These are phyloP conservation scores for Termitomyces sp. DNA, from an alignment of 1,284 basidiomycete genomes.

Conservation along the genomic window DNA sequence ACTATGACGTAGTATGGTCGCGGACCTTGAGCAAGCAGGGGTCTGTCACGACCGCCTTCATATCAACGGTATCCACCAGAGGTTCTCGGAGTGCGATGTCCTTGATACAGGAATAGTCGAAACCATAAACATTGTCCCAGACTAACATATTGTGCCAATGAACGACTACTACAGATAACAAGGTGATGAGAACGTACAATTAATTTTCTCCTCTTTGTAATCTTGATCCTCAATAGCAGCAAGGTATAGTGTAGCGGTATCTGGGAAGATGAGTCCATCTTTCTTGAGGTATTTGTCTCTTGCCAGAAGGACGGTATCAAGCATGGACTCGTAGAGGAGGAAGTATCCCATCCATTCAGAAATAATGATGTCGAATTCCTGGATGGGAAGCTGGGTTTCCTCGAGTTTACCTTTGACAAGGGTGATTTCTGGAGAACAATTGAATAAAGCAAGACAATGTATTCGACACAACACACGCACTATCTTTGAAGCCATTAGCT, in stretches of 20 bases:
- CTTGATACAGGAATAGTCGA: constrained; percentile 99
- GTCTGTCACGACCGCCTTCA: constrained; percentile 88
- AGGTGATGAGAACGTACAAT: constrained; percentile 58
- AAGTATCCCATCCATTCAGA: constrained; percentile 99
- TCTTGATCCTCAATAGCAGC: constrained; percentile 99
- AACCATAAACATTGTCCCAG: constrained; percentile 99
- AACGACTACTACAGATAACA: background rate
- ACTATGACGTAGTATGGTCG: background rate
- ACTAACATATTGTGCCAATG: constrained; percentile 43
- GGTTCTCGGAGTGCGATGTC: constrained; percentile 97
- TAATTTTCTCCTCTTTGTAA: constrained; percentile 99
- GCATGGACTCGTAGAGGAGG: constrained; percentile 97
- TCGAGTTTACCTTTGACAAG: constrained; percentile 99
- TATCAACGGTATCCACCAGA: constrained; percentile 94
- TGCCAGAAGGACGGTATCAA: constrained; percentile 95
- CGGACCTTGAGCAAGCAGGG: constrained; percentile 81
- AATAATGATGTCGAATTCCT: constrained; percentile 97
- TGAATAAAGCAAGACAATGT: constrained; percentile 8
- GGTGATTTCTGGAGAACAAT: constrained; percentile 65
- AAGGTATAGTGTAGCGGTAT: constrained; percentile 89
- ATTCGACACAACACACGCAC: constrained; percentile 45
- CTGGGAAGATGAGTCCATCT: constrained; percentile 93
- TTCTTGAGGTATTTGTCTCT: constrained; percentile 95
- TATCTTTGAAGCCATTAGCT: constrained; percentile 93
- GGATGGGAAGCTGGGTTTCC: constrained; percentile 79